Evolutionary conservation across 1,284 basidiomycete genomes (phyloP).

Genomic region (Ustilago shanxiensis): DNA sequence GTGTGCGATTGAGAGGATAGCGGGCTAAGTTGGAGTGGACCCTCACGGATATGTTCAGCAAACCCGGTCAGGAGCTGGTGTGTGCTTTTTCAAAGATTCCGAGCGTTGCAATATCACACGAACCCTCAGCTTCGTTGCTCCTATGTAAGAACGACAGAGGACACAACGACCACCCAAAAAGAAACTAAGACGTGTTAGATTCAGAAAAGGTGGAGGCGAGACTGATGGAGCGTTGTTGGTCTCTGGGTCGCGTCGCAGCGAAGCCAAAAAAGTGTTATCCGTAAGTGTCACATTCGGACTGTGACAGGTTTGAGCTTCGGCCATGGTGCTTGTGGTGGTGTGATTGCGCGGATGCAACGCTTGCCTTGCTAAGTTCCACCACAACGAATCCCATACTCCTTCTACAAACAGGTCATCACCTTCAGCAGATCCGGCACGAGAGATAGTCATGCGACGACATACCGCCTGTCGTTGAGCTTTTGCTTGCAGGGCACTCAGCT

Average conservation of each 20-base stretch:
- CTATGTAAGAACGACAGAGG: neutral
- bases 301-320: too few relatives aligned
- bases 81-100: neutral
- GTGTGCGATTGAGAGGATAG: neutral
- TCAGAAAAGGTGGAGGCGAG: conserved; percentile 8
- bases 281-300: conserved; percentile 8
- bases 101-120: neutral
- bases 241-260: conserved; percentile 15
- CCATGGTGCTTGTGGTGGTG: neutral
- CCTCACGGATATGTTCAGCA: neutral
- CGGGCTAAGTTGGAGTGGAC: neutral
- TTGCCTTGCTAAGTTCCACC: neutral
- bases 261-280: neutral
- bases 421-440: neutral
- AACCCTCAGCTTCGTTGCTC: neutral
- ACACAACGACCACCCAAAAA: neutral
- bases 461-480: neutral
- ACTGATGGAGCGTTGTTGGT: conserved; percentile 1
- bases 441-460: neutral
- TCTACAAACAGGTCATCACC: neutral
- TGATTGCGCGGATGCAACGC: neutral
- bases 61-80: neutral
- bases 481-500: neutral
- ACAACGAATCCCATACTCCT: neutral
- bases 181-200: neutral